These are phyloP conservation scores for Ceratobasidium sp. DNA, from an alignment of 1,284 basidiomycete genomes.

Conservation along the genomic window DNA sequence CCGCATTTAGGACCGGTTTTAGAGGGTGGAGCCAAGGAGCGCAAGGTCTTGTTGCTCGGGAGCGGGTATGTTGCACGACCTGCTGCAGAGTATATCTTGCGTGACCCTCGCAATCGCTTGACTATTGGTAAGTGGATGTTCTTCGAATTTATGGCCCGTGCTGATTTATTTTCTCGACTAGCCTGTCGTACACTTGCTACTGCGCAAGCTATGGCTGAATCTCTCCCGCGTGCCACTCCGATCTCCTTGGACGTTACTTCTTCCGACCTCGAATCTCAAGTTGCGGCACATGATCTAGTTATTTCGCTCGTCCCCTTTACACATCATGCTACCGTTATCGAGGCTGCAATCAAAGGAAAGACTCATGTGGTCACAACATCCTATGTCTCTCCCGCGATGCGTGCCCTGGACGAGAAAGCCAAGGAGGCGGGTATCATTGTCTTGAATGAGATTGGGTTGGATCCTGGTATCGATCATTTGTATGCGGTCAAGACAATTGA, in stretches of 20 bases:
- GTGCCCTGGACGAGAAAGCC: conserved; percentile 84
- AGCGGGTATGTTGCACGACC: conserved; percentile 96
- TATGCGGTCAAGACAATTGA: conserved; percentile 98
- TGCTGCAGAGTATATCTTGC: conserved; percentile 92
- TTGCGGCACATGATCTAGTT: conserved; percentile 92
- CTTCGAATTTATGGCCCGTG: conserved; percentile 30
- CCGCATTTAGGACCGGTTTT: conserved; percentile 75
- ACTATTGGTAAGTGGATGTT: conserved; percentile 73
- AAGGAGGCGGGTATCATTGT: conserved; percentile 93
- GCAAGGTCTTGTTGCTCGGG: conserved; percentile 92
- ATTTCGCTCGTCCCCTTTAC: conserved; percentile 98
- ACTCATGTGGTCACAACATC: conserved; percentile 97
- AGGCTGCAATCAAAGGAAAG: conserved; percentile 94
- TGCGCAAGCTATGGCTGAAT: conserved; percentile 77
- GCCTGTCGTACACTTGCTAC: conserved; percentile 87
- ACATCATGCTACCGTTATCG: conserved; percentile 91
- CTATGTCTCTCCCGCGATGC: conserved; percentile 92
- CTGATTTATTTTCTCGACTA: conserved; percentile 52
- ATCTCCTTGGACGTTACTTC: conserved; percentile 88
- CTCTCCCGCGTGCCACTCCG: conserved; percentile 77
- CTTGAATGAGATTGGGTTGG: conserved; percentile 98
- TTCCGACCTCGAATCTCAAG: conserved; percentile 79
- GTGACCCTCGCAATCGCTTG: conserved; percentile 84
- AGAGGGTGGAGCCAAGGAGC: conserved; percentile 60
- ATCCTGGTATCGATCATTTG: conserved; percentile 94